Base-by-base conservation (phyloP, 805 yeast genomes). In the Kodamaea kaohsiungensis region DNA sequence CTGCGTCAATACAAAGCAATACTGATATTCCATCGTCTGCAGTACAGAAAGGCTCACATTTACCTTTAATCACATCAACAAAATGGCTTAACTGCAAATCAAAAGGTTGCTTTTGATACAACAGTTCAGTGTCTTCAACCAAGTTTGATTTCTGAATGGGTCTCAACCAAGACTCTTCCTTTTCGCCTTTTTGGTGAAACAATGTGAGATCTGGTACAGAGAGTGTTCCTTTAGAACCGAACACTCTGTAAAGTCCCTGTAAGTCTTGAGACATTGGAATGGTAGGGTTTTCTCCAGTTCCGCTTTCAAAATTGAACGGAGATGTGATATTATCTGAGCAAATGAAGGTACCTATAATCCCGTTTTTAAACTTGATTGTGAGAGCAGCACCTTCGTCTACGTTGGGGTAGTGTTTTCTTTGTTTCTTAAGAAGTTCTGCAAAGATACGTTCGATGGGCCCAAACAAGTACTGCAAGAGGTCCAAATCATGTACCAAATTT, bases 341-440 rank as follows among this genome's bases (percentile, higher is more conserved):
- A 42, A 75, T 59, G 54, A 75, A 75, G 1, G 78, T 73, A 2
- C 79, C 79, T 46, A 71, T 63, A 45, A 72, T 65, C 6, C 79
- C 79, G 53, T 61, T 68, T 17, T 67, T 65, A 59, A 75, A 75
- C 9, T 68, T 60, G 17, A 75, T 53, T 13, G 78, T 73, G 22
- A 75, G 65, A 2, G 67, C 72, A 0, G 79, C 79, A 7, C 79
- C 79, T 56, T 75, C 78, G 56, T 75, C 79, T 37, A 70, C 78
- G 38, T 62, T 61, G 38, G 65, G 62, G 30, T 56, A 54, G 15
- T 53, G 55, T 3, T 55, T 56, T 53, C 78, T 61, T 54, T 72
- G 77, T 46, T 65, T 67, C 22, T 65, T 61, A 49, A 73, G 62
- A 25, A 65, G 60, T 51, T 75, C 78, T 1, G 79, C 78, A 54